Conservation (phyloP, 768 basidiomycete genomes). For the Symmetrospora coprosmae region DNA sequence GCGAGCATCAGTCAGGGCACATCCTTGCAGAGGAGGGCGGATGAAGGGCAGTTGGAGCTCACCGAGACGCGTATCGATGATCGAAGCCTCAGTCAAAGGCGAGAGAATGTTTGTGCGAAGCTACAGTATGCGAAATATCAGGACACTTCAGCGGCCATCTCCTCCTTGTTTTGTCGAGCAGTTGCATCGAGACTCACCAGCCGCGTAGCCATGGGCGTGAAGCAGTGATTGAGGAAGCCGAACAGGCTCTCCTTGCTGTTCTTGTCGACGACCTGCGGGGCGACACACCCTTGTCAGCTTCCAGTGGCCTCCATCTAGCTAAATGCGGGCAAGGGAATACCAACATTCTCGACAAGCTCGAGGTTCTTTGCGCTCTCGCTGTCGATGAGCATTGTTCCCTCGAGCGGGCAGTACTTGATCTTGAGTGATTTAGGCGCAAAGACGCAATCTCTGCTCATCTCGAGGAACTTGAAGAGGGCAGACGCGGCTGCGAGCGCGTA, state of each 20-base stretch:
- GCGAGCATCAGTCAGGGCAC: conserved; percentile 19
- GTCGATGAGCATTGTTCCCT: conserved; percentile 76
- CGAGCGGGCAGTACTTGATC: conserved; percentile 31
- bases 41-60: conserved; percentile 56
- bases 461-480: conserved; percentile 75
- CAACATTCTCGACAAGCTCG: conserved; percentile 68
- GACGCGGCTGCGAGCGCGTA: conserved; percentile 73
- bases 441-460: conserved; percentile 52
- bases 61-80: conserved; percentile 69
- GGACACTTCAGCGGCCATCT: not conserved
- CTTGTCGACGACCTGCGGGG: conserved; percentile 27
- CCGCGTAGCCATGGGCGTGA: conserved; percentile 76
- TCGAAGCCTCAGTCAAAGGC: conserved; percentile 27
- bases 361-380: conserved; percentile 73
- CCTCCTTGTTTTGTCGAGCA: too few species aligned
- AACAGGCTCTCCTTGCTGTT: conserved; percentile 26
- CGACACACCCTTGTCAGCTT: too few species aligned
- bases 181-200: conserved; percentile 41
- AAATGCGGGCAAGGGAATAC: not conserved
- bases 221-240: conserved; percentile 53
- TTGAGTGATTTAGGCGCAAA: conserved; percentile 44
- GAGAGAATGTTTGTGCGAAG: conserved; percentile 31
- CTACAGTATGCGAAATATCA: not conserved
- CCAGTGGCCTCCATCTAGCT: too few species aligned
- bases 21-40: not conserved